A percentile compares a stretch with the other conserved stretches of the same genome.
These are phyloP conservation scores for Fusarium clavum DNA, from an alignment of 2,329 filamentous ascomycete genomes.

Conservation along the genomic window DNA sequence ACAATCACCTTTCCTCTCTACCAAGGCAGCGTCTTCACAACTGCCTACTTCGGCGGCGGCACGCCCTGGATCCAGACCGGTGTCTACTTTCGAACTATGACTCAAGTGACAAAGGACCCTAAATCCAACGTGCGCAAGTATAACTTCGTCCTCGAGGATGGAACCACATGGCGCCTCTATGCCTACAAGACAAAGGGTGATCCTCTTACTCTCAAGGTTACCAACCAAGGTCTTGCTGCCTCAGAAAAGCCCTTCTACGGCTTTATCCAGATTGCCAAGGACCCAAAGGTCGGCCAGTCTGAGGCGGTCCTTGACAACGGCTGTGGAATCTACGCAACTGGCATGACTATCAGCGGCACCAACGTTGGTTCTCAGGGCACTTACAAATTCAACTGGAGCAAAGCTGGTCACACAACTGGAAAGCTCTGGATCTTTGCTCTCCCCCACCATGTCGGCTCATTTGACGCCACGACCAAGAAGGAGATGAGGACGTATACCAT, in stretches of 20 bases:
- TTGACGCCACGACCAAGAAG: constrained; percentile 68
- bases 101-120: constrained; percentile 64
- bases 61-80: constrained; percentile 80
- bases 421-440: constrained; percentile 86
- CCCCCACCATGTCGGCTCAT: constrained; percentile 85
- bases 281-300: constrained; percentile 65
- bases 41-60: constrained; percentile 76
- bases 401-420: constrained; percentile 70
- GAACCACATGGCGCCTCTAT: constrained; percentile 83
- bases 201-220: constrained; percentile 74
- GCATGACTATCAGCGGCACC: constrained; percentile 72
- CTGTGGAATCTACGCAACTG: constrained; percentile 78
- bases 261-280: constrained; percentile 84
- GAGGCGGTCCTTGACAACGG: constrained; percentile 80
- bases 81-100: constrained; percentile 78
- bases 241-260: constrained; percentile 78
- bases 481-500: constrained; percentile 69
- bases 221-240: constrained; percentile 73
- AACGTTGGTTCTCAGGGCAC: constrained; percentile 69
- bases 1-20: constrained; percentile 83
- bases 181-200: constrained; percentile 69
- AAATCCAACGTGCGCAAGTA: constrained; percentile 80
- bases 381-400: constrained; percentile 81
- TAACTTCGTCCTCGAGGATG: constrained; percentile 76
- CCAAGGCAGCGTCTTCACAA: constrained; percentile 91